A percentile compares a stretch with the other conserved stretches of the same genome.
phyloP scores from a whole-genome alignment of 805 yeast genomes.

The Saturnispora sanitii region DNA sequence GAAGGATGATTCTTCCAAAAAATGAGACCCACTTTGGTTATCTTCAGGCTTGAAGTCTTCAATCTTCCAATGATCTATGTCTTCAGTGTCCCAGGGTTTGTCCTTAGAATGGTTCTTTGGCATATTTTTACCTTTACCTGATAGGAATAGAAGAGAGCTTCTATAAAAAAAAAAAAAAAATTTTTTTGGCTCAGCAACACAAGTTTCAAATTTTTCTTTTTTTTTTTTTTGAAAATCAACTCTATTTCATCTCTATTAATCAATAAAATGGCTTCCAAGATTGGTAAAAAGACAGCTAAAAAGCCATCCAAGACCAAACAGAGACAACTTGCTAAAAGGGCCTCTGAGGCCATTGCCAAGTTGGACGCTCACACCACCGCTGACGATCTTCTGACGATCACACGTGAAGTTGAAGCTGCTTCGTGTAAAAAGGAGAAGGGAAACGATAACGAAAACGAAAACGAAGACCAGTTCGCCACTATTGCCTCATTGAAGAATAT shows the following conservation, averaged over 20 bases:
- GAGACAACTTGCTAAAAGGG: constrained; percentile 17
- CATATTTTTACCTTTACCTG: constrained; percentile 35
- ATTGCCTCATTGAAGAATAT: constrained; percentile 26
- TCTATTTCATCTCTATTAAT: too few relatives aligned
- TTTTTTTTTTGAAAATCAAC: background rate
- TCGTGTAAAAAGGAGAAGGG: too few relatives aligned
- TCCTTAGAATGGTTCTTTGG: constrained; percentile 89
- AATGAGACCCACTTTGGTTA: constrained; percentile 75
- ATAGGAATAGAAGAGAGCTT: background rate
- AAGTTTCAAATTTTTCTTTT: background rate
- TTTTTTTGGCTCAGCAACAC: background rate
- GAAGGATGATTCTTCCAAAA: constrained; percentile 92
- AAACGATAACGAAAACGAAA: constrained; percentile 4
- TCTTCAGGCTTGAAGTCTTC: constrained; percentile 88
- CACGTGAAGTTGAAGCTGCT: too few relatives aligned
- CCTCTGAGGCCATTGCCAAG: constrained; percentile 21
- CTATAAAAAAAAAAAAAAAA: background rate
- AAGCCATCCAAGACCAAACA: constrained; percentile 17
- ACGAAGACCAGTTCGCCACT: background rate
- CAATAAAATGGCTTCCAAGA: too few relatives aligned
- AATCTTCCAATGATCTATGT: constrained; percentile 83
- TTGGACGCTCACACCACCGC: constrained; percentile 19
- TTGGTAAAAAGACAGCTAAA: background rate
- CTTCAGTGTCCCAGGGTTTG: constrained; percentile 97
- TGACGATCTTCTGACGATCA: constrained; percentile 17